Percentiles rank a stretch among this genome's conserved stretches.
Evolutionary conservation across 192 early-diverging fungal species (phyloP).

Genomic region (Spinellus fusiger): DNA sequence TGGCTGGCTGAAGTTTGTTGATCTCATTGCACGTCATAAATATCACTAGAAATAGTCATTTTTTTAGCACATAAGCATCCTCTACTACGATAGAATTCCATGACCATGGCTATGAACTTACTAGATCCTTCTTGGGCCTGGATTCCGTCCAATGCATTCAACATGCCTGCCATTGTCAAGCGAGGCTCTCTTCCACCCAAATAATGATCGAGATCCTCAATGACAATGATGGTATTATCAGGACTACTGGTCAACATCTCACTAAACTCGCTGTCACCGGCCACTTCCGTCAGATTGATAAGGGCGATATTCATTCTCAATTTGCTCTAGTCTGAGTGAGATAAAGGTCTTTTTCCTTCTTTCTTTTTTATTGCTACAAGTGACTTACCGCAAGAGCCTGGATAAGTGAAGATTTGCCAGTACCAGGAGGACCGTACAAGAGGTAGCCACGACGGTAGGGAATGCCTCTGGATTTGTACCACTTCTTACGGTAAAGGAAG

Average conservation of each 20-base stretch:
- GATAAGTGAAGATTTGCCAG: conserved; percentile 47
- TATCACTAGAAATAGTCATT: conserved; percentile 23
- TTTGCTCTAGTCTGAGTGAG: conserved; percentile 17
- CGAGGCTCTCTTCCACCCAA: conserved; percentile 12
- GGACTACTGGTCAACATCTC: conserved; percentile 34
- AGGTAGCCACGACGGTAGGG: conserved; percentile 49
- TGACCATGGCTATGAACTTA: no score
- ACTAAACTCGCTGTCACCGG: conserved; percentile 33
- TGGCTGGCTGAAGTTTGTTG: conserved; percentile 38
- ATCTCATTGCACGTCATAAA: conserved; percentile 49
- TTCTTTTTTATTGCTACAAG: no score
- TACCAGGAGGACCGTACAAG: conserved; percentile 48
- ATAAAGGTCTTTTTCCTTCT: not conserved
- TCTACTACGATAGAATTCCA: no score
- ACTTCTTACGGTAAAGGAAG: conserved; percentile 32
- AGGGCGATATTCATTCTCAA: conserved; percentile 34
- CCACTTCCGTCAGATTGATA: conserved; percentile 33
- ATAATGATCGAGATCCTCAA: conserved; percentile 44
- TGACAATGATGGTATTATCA: conserved; percentile 39
- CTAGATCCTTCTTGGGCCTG: conserved; percentile 39
- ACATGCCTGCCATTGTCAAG: conserved; percentile 36
- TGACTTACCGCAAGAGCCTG: conserved; percentile 41
- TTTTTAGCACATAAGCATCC: conserved; percentile 6
- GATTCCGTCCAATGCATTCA: conserved; percentile 47
- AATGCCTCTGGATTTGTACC: conserved; percentile 44